Percentiles rank a stretch among this genome's conserved stretches.
Conservation (phyloP, 495 filamentous ascomycete species). For the Clavariopsis aquatica region DNA sequence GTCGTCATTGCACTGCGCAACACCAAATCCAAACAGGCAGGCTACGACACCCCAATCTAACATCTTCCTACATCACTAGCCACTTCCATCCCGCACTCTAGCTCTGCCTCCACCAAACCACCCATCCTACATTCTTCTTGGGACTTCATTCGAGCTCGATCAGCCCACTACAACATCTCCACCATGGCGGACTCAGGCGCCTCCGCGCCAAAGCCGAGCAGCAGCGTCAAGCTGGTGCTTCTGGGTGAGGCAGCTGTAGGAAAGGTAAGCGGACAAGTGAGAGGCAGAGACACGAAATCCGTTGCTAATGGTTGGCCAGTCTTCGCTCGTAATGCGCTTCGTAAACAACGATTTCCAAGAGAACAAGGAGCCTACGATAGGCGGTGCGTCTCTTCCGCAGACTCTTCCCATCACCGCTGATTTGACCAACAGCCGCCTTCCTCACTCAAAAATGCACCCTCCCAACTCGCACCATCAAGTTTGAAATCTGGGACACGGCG, state of each 20-base stretch:
- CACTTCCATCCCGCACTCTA: too few species aligned
- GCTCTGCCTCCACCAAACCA: too few species aligned
- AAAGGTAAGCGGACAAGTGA: conserved; percentile 63
- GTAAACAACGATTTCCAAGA: conserved; percentile 99
- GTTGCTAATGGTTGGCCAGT: conserved; percentile 56
- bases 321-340: conserved; percentile 94
- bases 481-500: conserved; percentile 99
- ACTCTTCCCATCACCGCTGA: conserved; percentile 1
- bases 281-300: conserved; percentile 31
- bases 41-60: too few species aligned
- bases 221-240: conserved; percentile 97
- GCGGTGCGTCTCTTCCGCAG: conserved; percentile 63
- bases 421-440: conserved; percentile 72
- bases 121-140: too few species aligned
- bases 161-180: conserved; percentile 1
- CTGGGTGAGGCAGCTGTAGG: conserved; percentile 96
- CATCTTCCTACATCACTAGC: too few species aligned
- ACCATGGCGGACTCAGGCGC: conserved; percentile 45
- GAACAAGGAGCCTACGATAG: conserved; percentile 99
- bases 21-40: too few species aligned
- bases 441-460: conserved; percentile 98
- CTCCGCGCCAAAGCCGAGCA: conserved; percentile 86
- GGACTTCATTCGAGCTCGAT: background rate
- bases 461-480: conserved; percentile 95
- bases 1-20: too few species aligned